Conservation (phyloP, 805 yeast species). For the Monosporozyma aquatica region DNA sequence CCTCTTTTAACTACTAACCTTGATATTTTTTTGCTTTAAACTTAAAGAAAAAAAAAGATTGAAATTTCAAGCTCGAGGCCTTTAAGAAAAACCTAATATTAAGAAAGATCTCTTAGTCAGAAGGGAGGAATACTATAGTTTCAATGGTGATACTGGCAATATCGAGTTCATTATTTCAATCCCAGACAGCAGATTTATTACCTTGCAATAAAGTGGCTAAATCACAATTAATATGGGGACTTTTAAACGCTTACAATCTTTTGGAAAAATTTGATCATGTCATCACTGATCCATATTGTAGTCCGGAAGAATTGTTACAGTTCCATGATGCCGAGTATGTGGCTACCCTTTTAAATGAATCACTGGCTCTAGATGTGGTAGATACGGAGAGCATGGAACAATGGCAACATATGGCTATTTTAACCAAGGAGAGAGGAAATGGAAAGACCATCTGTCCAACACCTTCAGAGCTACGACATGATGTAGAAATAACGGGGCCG, state of each 20-base stretch:
- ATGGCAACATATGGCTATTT: conserved; percentile 16
- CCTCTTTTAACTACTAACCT: no score
- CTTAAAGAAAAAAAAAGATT: no score
- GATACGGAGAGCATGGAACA: conserved; percentile 14
- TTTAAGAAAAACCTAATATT: no score
- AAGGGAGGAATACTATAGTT: no score
- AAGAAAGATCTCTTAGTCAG: no score
- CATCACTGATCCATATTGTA: conserved; percentile 12
- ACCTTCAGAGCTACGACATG: no score
- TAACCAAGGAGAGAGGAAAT: neutral
- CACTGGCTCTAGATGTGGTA: conserved; percentile 1
- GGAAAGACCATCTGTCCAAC: conserved; percentile 9
- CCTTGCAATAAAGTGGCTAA: conserved; percentile 25
- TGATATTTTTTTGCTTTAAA: no score
- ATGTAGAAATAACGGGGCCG: neutral
- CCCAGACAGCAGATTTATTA: conserved; percentile 26
- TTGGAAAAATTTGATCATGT: conserved; percentile 19
- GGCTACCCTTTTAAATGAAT: conserved; percentile 29
- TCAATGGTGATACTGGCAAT: conserved; percentile 19
- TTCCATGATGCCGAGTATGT: conserved; percentile 45
- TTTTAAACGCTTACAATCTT: conserved; percentile 19
- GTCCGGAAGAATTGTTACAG: conserved; percentile 32
- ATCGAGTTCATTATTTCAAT: conserved; percentile 22
- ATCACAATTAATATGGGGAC: conserved; percentile 19
- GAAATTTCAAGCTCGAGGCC: no score